A percentile compares a stretch with the other conserved stretches of the same genome.
Conservation (phyloP, 75 land plant genomes). For the Pinus tabuliformis region DNA sequence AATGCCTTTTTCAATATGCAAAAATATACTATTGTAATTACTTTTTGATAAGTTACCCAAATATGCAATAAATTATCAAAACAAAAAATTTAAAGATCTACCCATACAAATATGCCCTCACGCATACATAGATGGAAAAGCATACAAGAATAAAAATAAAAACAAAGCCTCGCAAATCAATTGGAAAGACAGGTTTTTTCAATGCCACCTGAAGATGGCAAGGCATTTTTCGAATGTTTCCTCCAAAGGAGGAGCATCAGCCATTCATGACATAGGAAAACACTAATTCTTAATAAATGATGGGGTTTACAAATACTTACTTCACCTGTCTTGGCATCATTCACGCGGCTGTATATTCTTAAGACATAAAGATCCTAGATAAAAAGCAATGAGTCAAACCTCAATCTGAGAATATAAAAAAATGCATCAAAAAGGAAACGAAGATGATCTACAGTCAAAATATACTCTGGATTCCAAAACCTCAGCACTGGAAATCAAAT, state of each 20-base stretch:
- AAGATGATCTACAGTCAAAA: neutral
- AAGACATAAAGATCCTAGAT: slow-evolving; percentile 78
- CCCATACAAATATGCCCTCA: neutral
- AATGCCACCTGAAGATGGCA: neutral
- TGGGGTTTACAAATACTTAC: slow-evolving; percentile 30
- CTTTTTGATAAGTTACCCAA: neutral
- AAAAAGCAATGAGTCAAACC: neutral
- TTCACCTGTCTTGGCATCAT: slow-evolving; percentile 81
- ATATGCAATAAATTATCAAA: neutral
- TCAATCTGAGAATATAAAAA: neutral
- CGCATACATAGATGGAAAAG: neutral
- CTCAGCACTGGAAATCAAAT: too few relatives aligned
- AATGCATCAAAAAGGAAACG: neutral
- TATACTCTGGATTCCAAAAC: neutral
- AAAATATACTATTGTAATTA: neutral
- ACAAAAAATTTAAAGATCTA: neutral
- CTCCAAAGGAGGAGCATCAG: neutral
- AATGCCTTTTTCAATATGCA: slow-evolving; percentile 5
- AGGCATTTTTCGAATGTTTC: neutral
- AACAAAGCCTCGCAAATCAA: neutral
- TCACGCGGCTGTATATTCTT: slow-evolving; percentile 69
- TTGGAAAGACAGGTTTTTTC: neutral
- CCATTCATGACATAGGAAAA: neutral
- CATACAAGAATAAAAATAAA: neutral
- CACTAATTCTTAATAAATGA: neutral